Percentiles rank a stretch among this genome's conserved stretches.
These are phyloP conservation scores for Amoebophrya sp. DNA, from an alignment of 169 alveolate genomes.

Conservation along the genomic window DNA sequence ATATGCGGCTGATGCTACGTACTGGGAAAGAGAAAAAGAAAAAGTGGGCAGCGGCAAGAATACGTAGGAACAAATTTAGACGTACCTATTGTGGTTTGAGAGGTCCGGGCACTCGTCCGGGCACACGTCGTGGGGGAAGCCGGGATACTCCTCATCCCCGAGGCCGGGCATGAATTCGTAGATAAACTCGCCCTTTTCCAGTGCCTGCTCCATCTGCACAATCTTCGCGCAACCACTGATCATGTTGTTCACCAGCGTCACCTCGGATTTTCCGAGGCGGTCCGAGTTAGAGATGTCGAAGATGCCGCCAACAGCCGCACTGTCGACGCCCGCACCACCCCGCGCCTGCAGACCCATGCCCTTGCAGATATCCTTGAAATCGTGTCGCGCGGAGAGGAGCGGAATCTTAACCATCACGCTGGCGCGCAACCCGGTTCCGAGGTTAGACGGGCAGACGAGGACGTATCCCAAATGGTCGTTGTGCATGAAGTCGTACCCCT, in stretches of 20 bases:
- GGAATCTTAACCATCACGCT: conserved; percentile 41
- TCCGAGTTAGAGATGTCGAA: conserved; percentile 43
- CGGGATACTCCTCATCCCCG: conserved; percentile 40
- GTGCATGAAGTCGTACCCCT: conserved; percentile 44
- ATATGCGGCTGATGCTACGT: no score
- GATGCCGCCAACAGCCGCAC: conserved; percentile 39
- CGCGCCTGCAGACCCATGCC: conserved; percentile 52
- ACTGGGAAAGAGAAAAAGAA: no score
- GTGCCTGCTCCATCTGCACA: conserved; percentile 34
- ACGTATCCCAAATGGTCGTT: conserved; percentile 48
- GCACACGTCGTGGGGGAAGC: conserved; percentile 38
- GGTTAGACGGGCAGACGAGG: conserved; percentile 55
- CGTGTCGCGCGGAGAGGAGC: conserved; percentile 27
- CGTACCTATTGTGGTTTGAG: conserved; percentile 17
- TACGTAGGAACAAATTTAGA: no score
- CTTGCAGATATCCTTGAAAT: conserved; percentile 51
- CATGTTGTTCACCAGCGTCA: conserved; percentile 42
- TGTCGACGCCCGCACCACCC: conserved; percentile 42
- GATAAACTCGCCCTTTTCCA: conserved; percentile 23
- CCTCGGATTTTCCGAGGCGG: conserved; percentile 42
- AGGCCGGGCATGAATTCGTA: conserved; percentile 38
- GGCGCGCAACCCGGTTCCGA: conserved; percentile 59
- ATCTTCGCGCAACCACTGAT: conserved; percentile 38
- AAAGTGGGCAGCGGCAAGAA: no score
- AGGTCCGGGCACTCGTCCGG: conserved; percentile 38